Percentiles rank a stretch among this genome's conserved stretches.
These are phyloP conservation scores for Pleurotus djamor DNA, from an alignment of 768 basidiomycete species.

Conservation along the genomic window DNA sequence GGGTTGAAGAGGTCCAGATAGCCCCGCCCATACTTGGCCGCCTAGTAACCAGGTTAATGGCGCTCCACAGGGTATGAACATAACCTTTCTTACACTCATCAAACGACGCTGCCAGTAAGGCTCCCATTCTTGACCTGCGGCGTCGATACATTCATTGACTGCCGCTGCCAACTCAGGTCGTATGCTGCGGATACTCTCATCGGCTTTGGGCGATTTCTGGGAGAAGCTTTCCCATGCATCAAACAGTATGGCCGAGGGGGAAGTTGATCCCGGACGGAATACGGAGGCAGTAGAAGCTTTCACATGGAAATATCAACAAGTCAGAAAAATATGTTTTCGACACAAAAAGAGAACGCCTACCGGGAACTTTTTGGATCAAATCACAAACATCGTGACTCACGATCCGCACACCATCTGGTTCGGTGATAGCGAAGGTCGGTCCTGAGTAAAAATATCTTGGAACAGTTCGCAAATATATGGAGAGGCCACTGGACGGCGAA, in stretches of 20 bases:
- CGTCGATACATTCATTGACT: slow-evolving; percentile 91
- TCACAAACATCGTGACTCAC: slow-evolving; percentile 79
- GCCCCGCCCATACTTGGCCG: slow-evolving; percentile 94
- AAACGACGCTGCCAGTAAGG: slow-evolving; percentile 86
- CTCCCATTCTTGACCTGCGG: slow-evolving; percentile 91
- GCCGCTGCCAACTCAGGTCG: slow-evolving; percentile 82
- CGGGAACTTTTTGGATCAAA: slow-evolving; percentile 91
- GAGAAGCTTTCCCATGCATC: slow-evolving; percentile 92
- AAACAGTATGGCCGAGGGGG: slow-evolving; percentile 87
- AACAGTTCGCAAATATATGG: slow-evolving; percentile 9
- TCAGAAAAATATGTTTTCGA: background rate
- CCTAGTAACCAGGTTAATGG: slow-evolving; percentile 39
- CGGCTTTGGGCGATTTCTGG: slow-evolving; percentile 83
- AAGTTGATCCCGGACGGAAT: slow-evolving; percentile 90
- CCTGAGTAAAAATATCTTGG: slow-evolving; percentile 79
- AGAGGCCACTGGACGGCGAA: slow-evolving; percentile 5
- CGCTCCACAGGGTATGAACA: background rate
- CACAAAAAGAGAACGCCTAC: slow-evolving; percentile 35
- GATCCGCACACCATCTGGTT: slow-evolving; percentile 89
- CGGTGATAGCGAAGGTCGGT: slow-evolving; percentile 75
- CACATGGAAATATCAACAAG: background rate
- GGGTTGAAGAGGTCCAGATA: slow-evolving; percentile 94
- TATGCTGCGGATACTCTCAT: slow-evolving; percentile 89
- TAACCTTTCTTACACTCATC: slow-evolving; percentile 57
- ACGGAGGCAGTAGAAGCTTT: slow-evolving; percentile 77